phyloP scores from a whole-genome alignment of 2,329 filamentous ascomycete genomes.

The Thielaviopsis ethacetica region DNA sequence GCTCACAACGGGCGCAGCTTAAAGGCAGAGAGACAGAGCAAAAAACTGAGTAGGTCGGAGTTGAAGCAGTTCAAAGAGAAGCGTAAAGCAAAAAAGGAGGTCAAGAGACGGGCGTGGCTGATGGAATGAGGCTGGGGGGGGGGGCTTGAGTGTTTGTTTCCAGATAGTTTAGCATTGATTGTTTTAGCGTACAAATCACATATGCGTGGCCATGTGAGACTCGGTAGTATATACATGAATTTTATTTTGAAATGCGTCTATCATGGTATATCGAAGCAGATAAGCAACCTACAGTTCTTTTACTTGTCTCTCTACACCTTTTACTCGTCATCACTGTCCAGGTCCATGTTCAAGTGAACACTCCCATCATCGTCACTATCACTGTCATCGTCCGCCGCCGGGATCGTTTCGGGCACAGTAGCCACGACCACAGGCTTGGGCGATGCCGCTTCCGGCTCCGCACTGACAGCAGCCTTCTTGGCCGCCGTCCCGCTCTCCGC shows the following conservation, averaged over 20 bases:
- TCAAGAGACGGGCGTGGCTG: slow-evolving; percentile 85
- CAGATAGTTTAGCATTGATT: neutral
- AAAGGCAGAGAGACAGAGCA: slow-evolving; percentile 74
- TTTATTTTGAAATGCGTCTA: neutral
- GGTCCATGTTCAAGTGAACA: slow-evolving; percentile 42
- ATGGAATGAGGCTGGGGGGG: slow-evolving; percentile 58
- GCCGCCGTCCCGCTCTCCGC: slow-evolving; percentile 18
- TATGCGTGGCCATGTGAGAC: slow-evolving; percentile 1
- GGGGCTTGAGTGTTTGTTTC: neutral
- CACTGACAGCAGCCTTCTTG: slow-evolving; percentile 17
- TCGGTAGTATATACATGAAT: slow-evolving; percentile 2
- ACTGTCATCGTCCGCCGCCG: slow-evolving; percentile 17
- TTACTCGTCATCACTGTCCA: slow-evolving; percentile 33
- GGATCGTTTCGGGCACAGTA: slow-evolving; percentile 13
- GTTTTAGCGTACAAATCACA: neutral
- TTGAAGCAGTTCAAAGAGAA: slow-evolving; percentile 87
- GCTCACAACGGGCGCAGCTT: slow-evolving; percentile 78
- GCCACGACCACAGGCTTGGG: slow-evolving; percentile 13
- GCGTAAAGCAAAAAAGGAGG: slow-evolving; percentile 75
- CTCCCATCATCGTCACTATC: slow-evolving; percentile 35
- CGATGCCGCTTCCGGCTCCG: slow-evolving; percentile 2
- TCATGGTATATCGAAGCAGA: neutral
- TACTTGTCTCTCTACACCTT: neutral
- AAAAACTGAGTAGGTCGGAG: slow-evolving; percentile 72
- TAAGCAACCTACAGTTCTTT: neutral